Conservation (phyloP, 2,329 filamentous ascomycete species). For the Escovopsis sp. region DNA sequence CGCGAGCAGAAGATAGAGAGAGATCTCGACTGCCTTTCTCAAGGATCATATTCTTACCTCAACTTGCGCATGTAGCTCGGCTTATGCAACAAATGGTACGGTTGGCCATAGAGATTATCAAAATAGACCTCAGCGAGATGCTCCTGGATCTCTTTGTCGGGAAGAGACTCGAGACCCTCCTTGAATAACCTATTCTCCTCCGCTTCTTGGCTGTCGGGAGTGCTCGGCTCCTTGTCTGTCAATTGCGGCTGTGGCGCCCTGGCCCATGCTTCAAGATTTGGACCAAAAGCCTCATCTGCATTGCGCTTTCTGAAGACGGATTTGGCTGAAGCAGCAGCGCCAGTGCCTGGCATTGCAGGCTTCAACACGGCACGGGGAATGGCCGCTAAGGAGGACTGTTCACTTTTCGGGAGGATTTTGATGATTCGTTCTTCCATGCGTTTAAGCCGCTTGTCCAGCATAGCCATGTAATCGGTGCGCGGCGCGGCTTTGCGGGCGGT, state of each 20-base stretch:
- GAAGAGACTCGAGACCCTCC: conserved; percentile 72
- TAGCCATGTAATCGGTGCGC: conserved; percentile 96
- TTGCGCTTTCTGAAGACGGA: conserved; percentile 60
- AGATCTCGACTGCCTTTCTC: too few relatives aligned
- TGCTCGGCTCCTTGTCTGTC: conserved; percentile 31
- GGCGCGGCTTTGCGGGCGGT: conserved; percentile 89
- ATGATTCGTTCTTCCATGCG: conserved; percentile 97
- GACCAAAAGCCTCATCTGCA: conserved; percentile 76
- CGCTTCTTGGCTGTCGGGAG: conserved; percentile 43
- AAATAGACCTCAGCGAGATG: conserved; percentile 92
- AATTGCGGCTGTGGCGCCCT: conserved; percentile 39
- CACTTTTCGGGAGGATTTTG: conserved; percentile 81
- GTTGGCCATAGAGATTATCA: conserved; percentile 88
- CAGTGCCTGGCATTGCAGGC: conserved; percentile 49
- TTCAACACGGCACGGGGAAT: conserved; percentile 76
- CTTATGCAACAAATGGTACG: conserved; percentile 88
- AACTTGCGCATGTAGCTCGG: conserved; percentile 90
- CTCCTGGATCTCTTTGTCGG: conserved; percentile 76
- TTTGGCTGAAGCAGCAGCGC: conserved; percentile 21
- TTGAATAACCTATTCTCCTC: conserved; percentile 65
- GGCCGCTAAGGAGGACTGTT: conserved; percentile 49
- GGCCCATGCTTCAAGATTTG: conserved; percentile 71
- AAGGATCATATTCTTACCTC: conserved; percentile 30
- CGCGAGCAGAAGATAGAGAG: not conserved
- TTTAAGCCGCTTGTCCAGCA: conserved; percentile 91